Percentiles rank a stretch among this genome's conserved stretches.
Conservation (phyloP, 768 basidiomycete genomes). For the Leucosporidium yakuticum region DNA sequence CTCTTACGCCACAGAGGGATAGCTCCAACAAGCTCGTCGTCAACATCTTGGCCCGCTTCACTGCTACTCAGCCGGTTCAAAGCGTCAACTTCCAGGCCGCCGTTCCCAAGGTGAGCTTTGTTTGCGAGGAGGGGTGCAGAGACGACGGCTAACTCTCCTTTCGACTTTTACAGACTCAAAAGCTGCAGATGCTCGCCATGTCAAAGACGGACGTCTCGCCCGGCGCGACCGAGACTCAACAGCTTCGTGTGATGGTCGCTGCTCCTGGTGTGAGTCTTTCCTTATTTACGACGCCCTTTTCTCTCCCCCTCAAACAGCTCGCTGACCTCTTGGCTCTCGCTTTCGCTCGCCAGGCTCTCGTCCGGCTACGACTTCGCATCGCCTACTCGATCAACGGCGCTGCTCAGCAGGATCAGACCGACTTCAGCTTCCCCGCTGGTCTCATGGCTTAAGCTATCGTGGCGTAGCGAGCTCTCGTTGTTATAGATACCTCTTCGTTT, state of each 20-base stretch:
- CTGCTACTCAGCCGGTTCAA: conserved; percentile 52
- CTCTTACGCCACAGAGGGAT: conserved; percentile 79
- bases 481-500: too few species aligned
- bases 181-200: conserved; percentile 97
- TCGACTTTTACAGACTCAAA: conserved; percentile 63
- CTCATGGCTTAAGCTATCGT: conserved; percentile 19
- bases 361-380: conserved; percentile 80
- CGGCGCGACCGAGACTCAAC: conserved; percentile 82
- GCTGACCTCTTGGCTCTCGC: background rate
- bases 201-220: conserved; percentile 72
- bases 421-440: conserved; percentile 55
- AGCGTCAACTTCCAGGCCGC: conserved; percentile 92
- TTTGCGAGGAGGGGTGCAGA: background rate
- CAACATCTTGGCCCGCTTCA: conserved; percentile 83
- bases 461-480: too few species aligned
- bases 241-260: conserved; percentile 68
- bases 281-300: conserved; percentile 3
- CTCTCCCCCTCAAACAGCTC: background rate
- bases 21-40: conserved; percentile 76
- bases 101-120: conserved; percentile 70
- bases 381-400: conserved; percentile 65
- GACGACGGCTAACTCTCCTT: background rate
- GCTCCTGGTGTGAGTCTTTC: conserved; percentile 59
- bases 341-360: conserved; percentile 60
- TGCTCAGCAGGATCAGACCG: conserved; percentile 80